Conservation (phyloP, 2,329 filamentous ascomycete genomes). For the Fusarium heterosporum region DNA sequence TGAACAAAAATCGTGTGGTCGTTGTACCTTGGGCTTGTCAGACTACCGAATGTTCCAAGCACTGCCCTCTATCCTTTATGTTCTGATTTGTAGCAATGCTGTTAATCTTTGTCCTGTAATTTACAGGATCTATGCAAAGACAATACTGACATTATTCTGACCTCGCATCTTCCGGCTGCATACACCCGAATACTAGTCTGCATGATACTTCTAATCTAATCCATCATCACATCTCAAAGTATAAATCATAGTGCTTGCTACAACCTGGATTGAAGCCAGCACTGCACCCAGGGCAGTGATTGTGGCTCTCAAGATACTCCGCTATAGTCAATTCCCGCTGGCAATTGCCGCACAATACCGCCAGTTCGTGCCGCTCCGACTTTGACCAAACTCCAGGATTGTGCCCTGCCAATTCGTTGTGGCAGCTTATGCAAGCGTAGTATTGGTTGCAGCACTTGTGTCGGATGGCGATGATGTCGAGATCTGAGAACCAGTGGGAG, state of each 20-base stretch:
- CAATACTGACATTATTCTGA: too few species aligned
- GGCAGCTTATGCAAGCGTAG: slow-evolving; percentile 28
- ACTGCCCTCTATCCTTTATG: not conserved
- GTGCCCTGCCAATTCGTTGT: slow-evolving; percentile 17
- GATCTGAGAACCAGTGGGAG: slow-evolving; percentile 17
- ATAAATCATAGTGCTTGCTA: slow-evolving; percentile 15
- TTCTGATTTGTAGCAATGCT: not conserved
- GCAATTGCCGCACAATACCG: slow-evolving; percentile 17
- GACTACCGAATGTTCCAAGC: not conserved
- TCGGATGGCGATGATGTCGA: slow-evolving; percentile 21
- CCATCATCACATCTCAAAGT: slow-evolving; percentile 13
- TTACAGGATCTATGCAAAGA: too few species aligned
- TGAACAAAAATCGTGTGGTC: too few species aligned
- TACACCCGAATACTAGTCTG: too few species aligned
- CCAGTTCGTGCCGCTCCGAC: slow-evolving; percentile 12
- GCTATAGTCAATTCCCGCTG: not conserved
- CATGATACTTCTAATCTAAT: too few species aligned
- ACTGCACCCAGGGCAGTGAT: slow-evolving; percentile 2
- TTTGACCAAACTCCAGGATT: not conserved
- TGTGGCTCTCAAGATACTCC: slow-evolving; percentile 4
- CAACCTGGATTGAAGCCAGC: slow-evolving; percentile 28
- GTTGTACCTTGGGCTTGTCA: not conserved
- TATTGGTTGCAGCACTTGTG: slow-evolving; percentile 24
- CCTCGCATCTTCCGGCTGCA: too few species aligned
- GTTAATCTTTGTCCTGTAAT: too few species aligned